phyloP scores from a whole-genome alignment of 331 rosid genomes.

The Spiraea crenata region DNA sequence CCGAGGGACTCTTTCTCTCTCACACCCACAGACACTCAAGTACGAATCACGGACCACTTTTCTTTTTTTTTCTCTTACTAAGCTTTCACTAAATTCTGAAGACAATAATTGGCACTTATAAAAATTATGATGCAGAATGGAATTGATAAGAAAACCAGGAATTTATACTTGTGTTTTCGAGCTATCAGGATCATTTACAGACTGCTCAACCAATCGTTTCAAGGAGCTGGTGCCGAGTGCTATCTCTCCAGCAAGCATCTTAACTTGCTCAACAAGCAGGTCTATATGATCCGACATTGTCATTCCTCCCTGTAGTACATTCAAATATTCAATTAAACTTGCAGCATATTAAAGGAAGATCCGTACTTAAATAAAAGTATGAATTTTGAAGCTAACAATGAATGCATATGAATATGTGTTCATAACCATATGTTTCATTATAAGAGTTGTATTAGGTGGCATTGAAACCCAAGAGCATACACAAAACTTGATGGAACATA shows the following conservation, averaged over 20 bases:
- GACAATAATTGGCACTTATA: background rate
- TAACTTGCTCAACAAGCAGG: constrained; percentile 96
- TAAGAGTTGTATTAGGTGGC: background rate
- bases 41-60: too few species aligned
- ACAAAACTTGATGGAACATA: background rate
- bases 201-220: constrained; percentile 92
- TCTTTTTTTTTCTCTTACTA: too few species aligned
- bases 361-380: background rate
- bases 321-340: constrained; percentile 14
- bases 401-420: background rate
- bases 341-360: background rate
- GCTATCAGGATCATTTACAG: constrained; percentile 75
- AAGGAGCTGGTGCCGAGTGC: constrained; percentile 96
- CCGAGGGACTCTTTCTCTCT: too few species aligned
- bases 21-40: too few species aligned
- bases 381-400: background rate
- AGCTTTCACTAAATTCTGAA: background rate
- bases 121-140: constrained; percentile 7
- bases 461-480: background rate
- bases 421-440: background rate
- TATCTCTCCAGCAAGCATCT: constrained; percentile 98
- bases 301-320: constrained; percentile 71
- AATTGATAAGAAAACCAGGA: constrained; percentile 1
- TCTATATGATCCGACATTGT: constrained; percentile 91
- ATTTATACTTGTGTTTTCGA: constrained; percentile 68